Evolutionary conservation across 192 early-diverging fungal genomes (phyloP).

Genomic region (Kickxella alabastrina): DNA sequence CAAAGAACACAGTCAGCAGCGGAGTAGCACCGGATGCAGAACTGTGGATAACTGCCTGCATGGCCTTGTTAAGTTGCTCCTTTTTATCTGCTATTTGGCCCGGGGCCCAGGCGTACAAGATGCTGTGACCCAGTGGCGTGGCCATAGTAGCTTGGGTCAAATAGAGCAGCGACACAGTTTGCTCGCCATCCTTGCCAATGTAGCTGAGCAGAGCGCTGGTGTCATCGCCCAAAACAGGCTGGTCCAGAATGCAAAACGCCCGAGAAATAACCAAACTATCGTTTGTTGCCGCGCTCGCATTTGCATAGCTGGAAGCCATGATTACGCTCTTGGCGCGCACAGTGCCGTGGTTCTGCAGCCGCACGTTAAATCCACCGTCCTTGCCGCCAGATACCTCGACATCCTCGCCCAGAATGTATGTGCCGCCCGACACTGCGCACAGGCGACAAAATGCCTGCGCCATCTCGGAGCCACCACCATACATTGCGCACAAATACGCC

Average conservation of each 20-base stretch:
- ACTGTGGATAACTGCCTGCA: conserved; percentile 2
- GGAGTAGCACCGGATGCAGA: not conserved
- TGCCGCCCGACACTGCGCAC: conserved; percentile 87
- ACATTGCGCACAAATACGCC: conserved; percentile 75
- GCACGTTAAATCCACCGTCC: conserved; percentile 36
- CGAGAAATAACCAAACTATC: conserved; percentile 33
- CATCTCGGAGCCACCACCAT: conserved; percentile 87
- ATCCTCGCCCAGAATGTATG: conserved; percentile 71
- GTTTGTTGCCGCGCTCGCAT: conserved; percentile 24
- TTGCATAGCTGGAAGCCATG: conserved; percentile 55
- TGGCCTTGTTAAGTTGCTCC: conserved; percentile 6
- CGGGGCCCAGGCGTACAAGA: conserved; percentile 23
- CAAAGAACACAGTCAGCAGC: conserved; percentile 18
- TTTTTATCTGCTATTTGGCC: conserved; percentile 7
- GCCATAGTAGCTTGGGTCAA: conserved; percentile 26
- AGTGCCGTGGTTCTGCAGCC: conserved; percentile 35
- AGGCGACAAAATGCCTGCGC: conserved; percentile 87
- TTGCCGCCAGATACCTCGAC: conserved; percentile 35
- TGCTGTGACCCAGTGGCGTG: conserved; percentile 18
- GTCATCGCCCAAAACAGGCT: conserved; percentile 34
- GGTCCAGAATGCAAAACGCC: conserved; percentile 50
- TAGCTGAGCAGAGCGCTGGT: conserved; percentile 19
- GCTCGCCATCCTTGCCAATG: not conserved
- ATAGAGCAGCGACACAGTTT: conserved; percentile 30
- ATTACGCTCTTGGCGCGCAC: conserved; percentile 48